Evolutionary conservation across 768 basidiomycete genomes (phyloP).

Genomic region (Auricularia cornea): DNA sequence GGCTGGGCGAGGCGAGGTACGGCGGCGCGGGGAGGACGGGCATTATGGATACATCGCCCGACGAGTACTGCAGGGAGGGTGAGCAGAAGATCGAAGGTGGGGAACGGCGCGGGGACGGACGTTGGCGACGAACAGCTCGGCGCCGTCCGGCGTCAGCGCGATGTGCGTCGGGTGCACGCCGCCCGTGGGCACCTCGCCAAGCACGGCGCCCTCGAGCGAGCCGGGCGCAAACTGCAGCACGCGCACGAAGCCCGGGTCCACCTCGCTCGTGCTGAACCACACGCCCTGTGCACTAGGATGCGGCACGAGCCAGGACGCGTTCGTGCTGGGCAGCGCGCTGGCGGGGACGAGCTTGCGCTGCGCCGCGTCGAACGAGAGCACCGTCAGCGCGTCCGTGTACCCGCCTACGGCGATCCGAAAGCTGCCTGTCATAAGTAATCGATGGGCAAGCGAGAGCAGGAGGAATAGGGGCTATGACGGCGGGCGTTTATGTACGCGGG

Average conservation of each 20-base stretch:
- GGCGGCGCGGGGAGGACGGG: slow-evolving; percentile 45
- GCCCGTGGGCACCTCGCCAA: slow-evolving; percentile 43
- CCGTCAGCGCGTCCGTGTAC: slow-evolving; percentile 46
- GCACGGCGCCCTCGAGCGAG: slow-evolving; percentile 41
- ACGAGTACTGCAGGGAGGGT: slow-evolving; percentile 57
- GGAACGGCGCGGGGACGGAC: slow-evolving; percentile 35
- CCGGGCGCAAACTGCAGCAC: slow-evolving; percentile 50
- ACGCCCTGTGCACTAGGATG: slow-evolving; percentile 49
- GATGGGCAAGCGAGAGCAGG: no score
- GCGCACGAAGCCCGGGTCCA: slow-evolving; percentile 52
- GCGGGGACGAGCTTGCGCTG: slow-evolving; percentile 36
- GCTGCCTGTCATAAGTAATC: no score
- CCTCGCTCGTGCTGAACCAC: slow-evolving; percentile 62
- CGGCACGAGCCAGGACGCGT: slow-evolving; percentile 69
- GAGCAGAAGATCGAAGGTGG: no score
- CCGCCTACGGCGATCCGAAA: background rate
- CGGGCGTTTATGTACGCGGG: no score
- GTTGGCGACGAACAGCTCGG: slow-evolving; percentile 60
- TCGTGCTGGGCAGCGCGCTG: slow-evolving; percentile 42
- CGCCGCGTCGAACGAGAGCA: slow-evolving; percentile 53
- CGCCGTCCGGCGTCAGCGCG: slow-evolving; percentile 35
- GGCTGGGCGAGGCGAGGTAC: slow-evolving; percentile 27
- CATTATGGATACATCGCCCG: slow-evolving; percentile 49
- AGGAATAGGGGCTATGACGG: no score
- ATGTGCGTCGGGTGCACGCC: slow-evolving; percentile 61